These are phyloP conservation scores for Epichloe glyceriae DNA, from an alignment of 2,329 filamentous ascomycete genomes.

Conservation along the genomic window DNA sequence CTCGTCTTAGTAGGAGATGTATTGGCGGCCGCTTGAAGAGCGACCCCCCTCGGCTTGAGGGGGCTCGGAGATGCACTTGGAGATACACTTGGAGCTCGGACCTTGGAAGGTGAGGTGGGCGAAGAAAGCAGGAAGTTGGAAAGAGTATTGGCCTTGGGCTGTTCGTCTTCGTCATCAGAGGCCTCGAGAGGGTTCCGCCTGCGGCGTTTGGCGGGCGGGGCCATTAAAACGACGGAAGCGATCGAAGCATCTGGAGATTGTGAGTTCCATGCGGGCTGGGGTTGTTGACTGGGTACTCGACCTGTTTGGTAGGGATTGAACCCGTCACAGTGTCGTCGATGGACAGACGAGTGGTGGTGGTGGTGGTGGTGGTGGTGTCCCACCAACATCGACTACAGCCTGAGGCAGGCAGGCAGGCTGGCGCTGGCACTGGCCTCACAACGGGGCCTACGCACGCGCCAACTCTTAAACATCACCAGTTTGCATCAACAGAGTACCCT, in stretches of 20 bases:
- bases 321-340: neutral
- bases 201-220: constrained; percentile 45
- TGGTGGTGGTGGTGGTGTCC: too few relatives aligned
- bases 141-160: constrained; percentile 31
- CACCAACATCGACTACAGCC: too few relatives aligned
- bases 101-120: constrained; percentile 27
- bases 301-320: neutral
- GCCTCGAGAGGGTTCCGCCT: constrained; percentile 41
- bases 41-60: constrained; percentile 17
- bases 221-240: constrained; percentile 32
- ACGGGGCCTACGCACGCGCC: too few relatives aligned
- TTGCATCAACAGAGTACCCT: too few relatives aligned
- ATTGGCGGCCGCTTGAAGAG: constrained; percentile 5
- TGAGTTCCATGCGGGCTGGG: constrained; percentile 11
- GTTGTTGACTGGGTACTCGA: neutral
- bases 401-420: too few relatives aligned
- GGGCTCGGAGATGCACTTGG: constrained; percentile 31
- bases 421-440: too few relatives aligned
- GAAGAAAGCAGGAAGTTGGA: constrained; percentile 42
- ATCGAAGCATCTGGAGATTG: constrained; percentile 15
- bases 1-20: constrained; percentile 12
- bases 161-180: constrained; percentile 38
- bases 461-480: too few relatives aligned
- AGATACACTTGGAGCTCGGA: constrained; percentile 20
- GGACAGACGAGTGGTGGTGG: neutral